phyloP scores from a whole-genome alignment of 2,329 filamentous ascomycete species.

The Cladophialophora carrionii region DNA sequence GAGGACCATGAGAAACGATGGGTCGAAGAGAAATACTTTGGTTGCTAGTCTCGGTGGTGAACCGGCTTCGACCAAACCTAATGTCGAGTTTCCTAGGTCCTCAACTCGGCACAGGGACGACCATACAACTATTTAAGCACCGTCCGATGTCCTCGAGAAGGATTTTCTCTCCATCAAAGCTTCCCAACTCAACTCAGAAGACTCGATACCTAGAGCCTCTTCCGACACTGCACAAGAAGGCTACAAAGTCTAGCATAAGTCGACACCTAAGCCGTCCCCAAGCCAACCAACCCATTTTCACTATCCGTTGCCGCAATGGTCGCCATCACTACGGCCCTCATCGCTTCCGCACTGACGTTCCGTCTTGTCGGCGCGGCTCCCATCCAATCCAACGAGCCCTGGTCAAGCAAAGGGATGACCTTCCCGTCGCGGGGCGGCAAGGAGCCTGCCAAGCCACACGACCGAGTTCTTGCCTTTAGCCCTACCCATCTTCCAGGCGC shows the following conservation, averaged over 20 bases:
- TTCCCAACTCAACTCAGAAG: neutral
- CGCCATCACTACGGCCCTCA: neutral
- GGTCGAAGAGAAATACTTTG: conserved; percentile 87
- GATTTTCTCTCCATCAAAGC: neutral
- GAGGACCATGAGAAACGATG: conserved; percentile 82
- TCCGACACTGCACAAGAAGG: neutral
- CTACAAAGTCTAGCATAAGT: neutral
- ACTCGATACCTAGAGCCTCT: neutral
- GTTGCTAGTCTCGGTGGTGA: conserved; percentile 63
- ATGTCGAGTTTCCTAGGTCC: neutral
- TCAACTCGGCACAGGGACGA: neutral
- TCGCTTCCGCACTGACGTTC: neutral
- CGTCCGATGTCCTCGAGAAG: neutral
- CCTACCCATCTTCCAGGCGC: neutral
- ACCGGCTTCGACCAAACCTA: neutral
- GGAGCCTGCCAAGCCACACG: neutral
- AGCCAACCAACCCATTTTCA: neutral
- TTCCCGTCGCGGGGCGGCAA: neutral
- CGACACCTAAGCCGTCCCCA: neutral
- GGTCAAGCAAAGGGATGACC: neutral
- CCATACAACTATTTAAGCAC: neutral
- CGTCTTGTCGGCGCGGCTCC: neutral
- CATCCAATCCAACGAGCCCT: neutral
- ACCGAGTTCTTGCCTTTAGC: neutral
- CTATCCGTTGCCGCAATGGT: neutral